phyloP scores from a whole-genome alignment of 495 filamentous ascomycete genomes.

The Penicillium crystallinum region DNA sequence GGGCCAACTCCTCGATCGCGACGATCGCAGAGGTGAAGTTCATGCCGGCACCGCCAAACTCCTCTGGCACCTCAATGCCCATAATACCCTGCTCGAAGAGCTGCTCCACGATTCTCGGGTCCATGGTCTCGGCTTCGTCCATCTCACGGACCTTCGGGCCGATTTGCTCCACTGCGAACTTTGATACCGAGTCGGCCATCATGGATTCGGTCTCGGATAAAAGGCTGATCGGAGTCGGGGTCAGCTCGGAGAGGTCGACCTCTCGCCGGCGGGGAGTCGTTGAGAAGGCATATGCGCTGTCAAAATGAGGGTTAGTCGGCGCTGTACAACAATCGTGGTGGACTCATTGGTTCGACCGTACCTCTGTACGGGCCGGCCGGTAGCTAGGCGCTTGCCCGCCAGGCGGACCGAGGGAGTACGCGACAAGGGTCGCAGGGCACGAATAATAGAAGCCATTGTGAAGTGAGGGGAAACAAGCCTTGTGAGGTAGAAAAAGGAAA shows the following conservation, averaged over 20 bases:
- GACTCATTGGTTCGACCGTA: constrained; percentile 6
- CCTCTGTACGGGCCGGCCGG: constrained; percentile 42
- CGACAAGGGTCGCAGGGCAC: constrained; percentile 62
- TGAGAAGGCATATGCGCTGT: constrained; percentile 63
- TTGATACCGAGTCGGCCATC: constrained; percentile 85
- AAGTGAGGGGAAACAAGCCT: constrained; percentile 7
- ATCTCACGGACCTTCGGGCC: constrained; percentile 92
- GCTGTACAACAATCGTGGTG: background rate
- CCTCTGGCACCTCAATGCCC: constrained; percentile 96
- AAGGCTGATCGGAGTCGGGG: constrained; percentile 89
- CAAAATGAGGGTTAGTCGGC: background rate
- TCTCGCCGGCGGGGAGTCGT: constrained; percentile 56
- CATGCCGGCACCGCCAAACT: constrained; percentile 95
- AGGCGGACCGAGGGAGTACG: constrained; percentile 50
- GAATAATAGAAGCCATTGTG: constrained; percentile 65
- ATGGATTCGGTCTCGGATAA: constrained; percentile 83
- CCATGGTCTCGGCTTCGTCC: constrained; percentile 97
- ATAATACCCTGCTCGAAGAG: constrained; percentile 97
- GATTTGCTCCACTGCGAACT: constrained; percentile 84
- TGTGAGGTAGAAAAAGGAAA: constrained; percentile 5
- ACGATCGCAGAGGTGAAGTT: constrained; percentile 96
- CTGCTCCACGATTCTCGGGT: constrained; percentile 78
- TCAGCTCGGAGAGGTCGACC: constrained; percentile 61
- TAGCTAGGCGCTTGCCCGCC: constrained; percentile 37
- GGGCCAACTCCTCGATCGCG: constrained; percentile 93